Evolutionary conservation across 441 rosid genomes (phyloP), one percentile per base, ranked within the genome.

Genomic region (Sinapis alba): DNA sequence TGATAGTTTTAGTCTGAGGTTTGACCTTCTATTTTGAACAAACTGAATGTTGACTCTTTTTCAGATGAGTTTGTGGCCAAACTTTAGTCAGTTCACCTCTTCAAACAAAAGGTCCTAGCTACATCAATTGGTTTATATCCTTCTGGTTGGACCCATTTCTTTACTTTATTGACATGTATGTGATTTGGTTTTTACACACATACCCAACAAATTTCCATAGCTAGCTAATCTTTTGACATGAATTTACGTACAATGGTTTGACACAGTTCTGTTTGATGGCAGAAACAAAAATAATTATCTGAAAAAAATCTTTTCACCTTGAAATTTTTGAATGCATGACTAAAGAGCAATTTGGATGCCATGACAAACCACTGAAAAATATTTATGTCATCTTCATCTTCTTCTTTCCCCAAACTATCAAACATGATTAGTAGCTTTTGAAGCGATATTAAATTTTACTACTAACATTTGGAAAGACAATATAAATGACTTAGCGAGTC

Each of bases 351-450:
- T n/a, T n/a, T 32, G 11, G 38, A 32, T 32, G 38, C 38, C 38
- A 32, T 32, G 38, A 32, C 11, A 32, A 32, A 8, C 38, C 0
- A 9, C 38, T 32, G 3, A 30, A 68, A 36, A 32, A 6, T n/a
- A n/a, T 62, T 62, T 1, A 62, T 50, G 54, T 62, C 53, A 21
- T 21, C 45, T 38, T 10, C 45, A 38, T 12, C 56, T 47, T 71
- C 26, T 72, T 64, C 18, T 54, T 53, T 53, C 16, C 51, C 6
- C 43, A 36, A n/a, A 38, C 23, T 63, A 64, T 63, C 70, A 64
- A n/a, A n/a, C n/a, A n/a, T n/a, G n/a, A n/a, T n/a, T n/a, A n/a
- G n/a, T n/a, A n/a, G n/a, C n/a, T n/a, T n/a, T n/a, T n/a, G n/a
- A n/a, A n/a, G n/a, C n/a, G n/a, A n/a, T n/a, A n/a, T n/a, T n/a